Evolutionary conservation across 2,329 filamentous ascomycete species (phyloP).

Genomic region (Fusarium humuli): DNA sequence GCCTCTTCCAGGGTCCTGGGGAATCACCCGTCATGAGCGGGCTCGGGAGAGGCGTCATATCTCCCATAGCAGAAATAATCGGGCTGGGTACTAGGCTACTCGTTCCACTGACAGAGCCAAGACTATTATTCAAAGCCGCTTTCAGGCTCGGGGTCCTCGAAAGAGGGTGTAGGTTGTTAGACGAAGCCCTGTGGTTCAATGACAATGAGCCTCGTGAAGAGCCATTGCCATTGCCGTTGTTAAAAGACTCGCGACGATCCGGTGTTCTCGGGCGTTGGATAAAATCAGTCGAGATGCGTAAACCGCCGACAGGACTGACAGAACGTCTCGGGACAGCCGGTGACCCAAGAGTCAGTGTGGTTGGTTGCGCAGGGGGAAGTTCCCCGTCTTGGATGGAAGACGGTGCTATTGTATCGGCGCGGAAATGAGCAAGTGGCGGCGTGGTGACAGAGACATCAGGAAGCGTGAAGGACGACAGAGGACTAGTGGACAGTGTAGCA

Average conservation of each 20-base stretch:
- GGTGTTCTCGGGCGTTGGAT: slow-evolving; percentile 39
- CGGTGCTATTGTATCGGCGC: slow-evolving; percentile 47
- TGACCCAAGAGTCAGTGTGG: slow-evolving; percentile 22
- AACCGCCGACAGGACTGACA: slow-evolving; percentile 42
- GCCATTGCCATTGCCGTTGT: slow-evolving; percentile 51
- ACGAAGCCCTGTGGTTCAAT: slow-evolving; percentile 48
- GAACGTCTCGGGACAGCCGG: slow-evolving; percentile 29
- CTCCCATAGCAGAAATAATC: slow-evolving; percentile 78
- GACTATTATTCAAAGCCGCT: slow-evolving; percentile 62
- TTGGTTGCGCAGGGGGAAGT: slow-evolving; percentile 32
- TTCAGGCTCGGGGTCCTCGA: slow-evolving; percentile 72
- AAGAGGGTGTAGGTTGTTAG: slow-evolving; percentile 59
- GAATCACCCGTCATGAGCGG: slow-evolving; percentile 75
- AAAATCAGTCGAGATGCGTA: slow-evolving; percentile 56
- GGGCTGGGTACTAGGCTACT: slow-evolving; percentile 79
- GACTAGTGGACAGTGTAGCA: slow-evolving; percentile 36
- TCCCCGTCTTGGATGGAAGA: slow-evolving; percentile 47
- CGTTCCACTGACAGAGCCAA: slow-evolving; percentile 65
- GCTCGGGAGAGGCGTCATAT: slow-evolving; percentile 83
- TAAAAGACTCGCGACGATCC: slow-evolving; percentile 51
- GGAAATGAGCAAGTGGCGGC: slow-evolving; percentile 43
- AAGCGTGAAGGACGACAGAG: slow-evolving; percentile 35
- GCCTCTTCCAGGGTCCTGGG: slow-evolving; percentile 73
- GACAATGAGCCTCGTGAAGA: slow-evolving; percentile 47
- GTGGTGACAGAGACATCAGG: slow-evolving; percentile 45